Base-by-base conservation (phyloP, 352 stramenopile genomes). In the Pythium chondricola region DNA sequence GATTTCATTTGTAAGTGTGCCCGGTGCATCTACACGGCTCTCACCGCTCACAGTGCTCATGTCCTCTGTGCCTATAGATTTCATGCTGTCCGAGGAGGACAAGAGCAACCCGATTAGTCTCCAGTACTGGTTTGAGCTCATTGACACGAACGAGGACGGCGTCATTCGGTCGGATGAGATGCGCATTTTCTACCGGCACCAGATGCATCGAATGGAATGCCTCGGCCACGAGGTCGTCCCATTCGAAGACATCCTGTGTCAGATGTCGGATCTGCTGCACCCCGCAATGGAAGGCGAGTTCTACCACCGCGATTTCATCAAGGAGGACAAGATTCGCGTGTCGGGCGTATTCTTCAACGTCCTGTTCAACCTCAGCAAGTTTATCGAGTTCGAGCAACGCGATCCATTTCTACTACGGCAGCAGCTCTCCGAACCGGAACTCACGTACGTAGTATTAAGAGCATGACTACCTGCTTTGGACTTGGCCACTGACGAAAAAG, bases 291-390 rank as follows among this genome's bases (percentile, higher is more conserved):
- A 94, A 39, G 83, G 83, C 49, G 80, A 89, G 48, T 94, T 94
- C 42, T 77, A 74, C 33, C 74, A 84, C 51, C 65, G 68, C 18
- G 83, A 94, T 30, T 88, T 94, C 29, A 74, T 84, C 32, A 79
- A 79, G n/a, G 65, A 78, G 14, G 83, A 94, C 65, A 92, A 91
- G 61, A 92, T 94, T 43, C 81, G 83, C 29, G 65, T 98, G 18
- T 93, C 92, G 0, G 97, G 97, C 18, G 95, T 97, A 21, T 91
- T 99, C 40, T 99, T 99, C 73, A 97, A 99, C 73, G 96, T 97
- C 27, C 76, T 99, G 20, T 99, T 99, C 80, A 99, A 99, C 70
- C 72, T 99, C 31, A 98, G 97, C 87, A 99, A 99, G 66, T 99
- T 99, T 50, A 96, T 99, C 37, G 83, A 95, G 49, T 99, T 99